A percentile compares a stretch with the other conserved stretches of the same genome.
Evolutionary conservation across 495 filamentous ascomycete species (phyloP).

Genomic region (Physcia stellaris): DNA sequence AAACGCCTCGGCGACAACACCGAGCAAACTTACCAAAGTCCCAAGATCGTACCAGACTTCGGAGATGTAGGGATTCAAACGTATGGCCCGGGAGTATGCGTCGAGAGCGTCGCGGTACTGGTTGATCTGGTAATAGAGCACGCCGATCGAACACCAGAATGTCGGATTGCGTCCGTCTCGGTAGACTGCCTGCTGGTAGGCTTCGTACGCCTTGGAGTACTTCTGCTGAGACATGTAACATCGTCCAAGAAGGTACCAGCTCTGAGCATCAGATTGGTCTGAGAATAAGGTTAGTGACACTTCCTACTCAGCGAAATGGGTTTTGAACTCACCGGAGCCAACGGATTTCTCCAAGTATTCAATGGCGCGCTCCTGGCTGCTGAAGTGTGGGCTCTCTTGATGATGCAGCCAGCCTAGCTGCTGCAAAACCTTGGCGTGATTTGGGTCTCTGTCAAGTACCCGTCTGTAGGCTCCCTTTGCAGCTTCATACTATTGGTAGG

Average conservation of each 20-base stretch:
- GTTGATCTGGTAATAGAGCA: slow-evolving; percentile 99
- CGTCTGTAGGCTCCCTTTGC: slow-evolving; percentile 85
- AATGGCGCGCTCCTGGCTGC: slow-evolving; percentile 88
- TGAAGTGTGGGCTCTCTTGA: slow-evolving; percentile 79
- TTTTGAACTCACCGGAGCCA: slow-evolving; percentile 58
- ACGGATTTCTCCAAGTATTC: slow-evolving; percentile 97
- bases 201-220: slow-evolving; percentile 97
- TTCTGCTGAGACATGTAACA: slow-evolving; percentile 99
- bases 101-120: slow-evolving; percentile 98
- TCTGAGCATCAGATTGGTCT: slow-evolving; percentile 93
- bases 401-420: slow-evolving; percentile 98
- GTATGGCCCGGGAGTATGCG: slow-evolving; percentile 95
- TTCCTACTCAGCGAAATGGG: background rate
- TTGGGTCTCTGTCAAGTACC: slow-evolving; percentile 88
- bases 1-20: slow-evolving; percentile 4
- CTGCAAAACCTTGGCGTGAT: slow-evolving; percentile 95
- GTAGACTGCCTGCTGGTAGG: slow-evolving; percentile 98
- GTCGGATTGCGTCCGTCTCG: slow-evolving; percentile 96
- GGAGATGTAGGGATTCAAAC: slow-evolving; percentile 95
- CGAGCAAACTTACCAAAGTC: slow-evolving; percentile 63
- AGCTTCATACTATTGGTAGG: slow-evolving; percentile 58
- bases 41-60: slow-evolving; percentile 99
- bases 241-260: slow-evolving; percentile 94
- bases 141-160: slow-evolving; percentile 99
- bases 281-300: slow-evolving; percentile 13